Evolutionary conservation across 1,139 yeast genomes (phyloP), one percentile per base, ranked within the genome.

Genomic region (Pichia sp.): DNA sequence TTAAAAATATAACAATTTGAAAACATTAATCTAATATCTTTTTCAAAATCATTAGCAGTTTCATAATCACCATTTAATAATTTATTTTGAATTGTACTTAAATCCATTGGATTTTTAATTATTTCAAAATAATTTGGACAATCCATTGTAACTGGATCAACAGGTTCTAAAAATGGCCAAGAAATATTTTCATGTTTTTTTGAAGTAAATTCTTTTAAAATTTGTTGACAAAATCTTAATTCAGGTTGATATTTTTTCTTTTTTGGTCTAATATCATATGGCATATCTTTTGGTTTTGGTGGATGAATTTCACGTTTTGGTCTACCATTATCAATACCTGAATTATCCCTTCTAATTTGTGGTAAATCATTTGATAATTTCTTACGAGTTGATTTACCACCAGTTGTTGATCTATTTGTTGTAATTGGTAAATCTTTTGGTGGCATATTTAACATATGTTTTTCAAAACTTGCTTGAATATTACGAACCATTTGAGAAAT

Each of bases 291-390:
- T 20, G 96, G 86, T 59, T 86, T 84, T 44, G 98, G 98, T 3
- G 98, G 98, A 61, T 90, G 97, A 41, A 92, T 87, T 57, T 89
- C 95, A 55, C 99, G 79, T 67, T 90, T 90, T 37, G 98, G 97
- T 54, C 98, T 76, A 36, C 81, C 82, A 32, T 74, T 76, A 48
- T 68, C 72, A 26, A 48, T 35, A 4, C 50, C 43, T 23, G 46
- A 33, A 6, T 78, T 69, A 42, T 79, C 87, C 47, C 95, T 74
- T 59, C 95, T 74, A 51, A 75, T 75, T 49, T 63, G 70, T 35
- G 78, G 82, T 27, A 74, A 68, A 10, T n/a, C n/a, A n/a, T 20
- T 20, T 2, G 29, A 20, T 5, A 20, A 11, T 25, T 25, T 45
- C 16, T 36, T 30, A 27, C 36, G n/a, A n/a, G n/a, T 46, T 27